These are phyloP conservation scores for Apiotrichum porosum DNA, from an alignment of 1,284 basidiomycete genomes.

Conservation along the genomic window DNA sequence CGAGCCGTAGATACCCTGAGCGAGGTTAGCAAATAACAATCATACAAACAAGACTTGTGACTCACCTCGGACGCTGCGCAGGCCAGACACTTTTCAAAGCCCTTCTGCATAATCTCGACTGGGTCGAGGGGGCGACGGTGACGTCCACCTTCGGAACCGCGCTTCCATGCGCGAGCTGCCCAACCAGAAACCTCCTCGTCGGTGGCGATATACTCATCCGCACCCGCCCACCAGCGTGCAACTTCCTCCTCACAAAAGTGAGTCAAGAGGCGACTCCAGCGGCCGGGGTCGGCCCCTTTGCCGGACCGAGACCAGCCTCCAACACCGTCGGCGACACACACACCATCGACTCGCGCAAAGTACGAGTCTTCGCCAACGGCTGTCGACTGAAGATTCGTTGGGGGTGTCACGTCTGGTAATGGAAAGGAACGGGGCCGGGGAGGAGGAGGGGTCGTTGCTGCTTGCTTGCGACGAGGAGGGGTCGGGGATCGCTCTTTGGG, in stretches of 20 bases:
- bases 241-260: slow-evolving; percentile 46
- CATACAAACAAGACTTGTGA: no score
- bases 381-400: slow-evolving; percentile 20
- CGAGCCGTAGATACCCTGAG: slow-evolving; percentile 54
- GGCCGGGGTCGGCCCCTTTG: slow-evolving; percentile 40
- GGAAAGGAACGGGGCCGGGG: slow-evolving; percentile 37
- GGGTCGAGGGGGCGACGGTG: slow-evolving; percentile 49
- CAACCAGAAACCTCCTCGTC: slow-evolving; percentile 13
- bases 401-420: slow-evolving; percentile 31
- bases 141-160: slow-evolving; percentile 1
- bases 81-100: slow-evolving; percentile 54
- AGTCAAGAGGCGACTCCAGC: slow-evolving; percentile 44
- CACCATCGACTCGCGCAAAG: slow-evolving; percentile 40
- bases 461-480: slow-evolving; percentile 9
- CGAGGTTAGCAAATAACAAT: neutral
- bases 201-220: slow-evolving; percentile 28
- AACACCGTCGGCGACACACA: slow-evolving; percentile 50
- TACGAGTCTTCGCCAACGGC: slow-evolving; percentile 49
- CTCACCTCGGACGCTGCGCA: slow-evolving; percentile 49
- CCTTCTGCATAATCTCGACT: slow-evolving; percentile 56
- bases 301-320: slow-evolving; percentile 45
- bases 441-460: slow-evolving; percentile 18
- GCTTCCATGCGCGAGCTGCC: slow-evolving; percentile 21
- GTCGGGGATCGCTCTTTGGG: slow-evolving; percentile 33
- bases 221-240: slow-evolving; percentile 38